Evolutionary conservation across 176 grass and related monocot species (phyloP).

Genomic region (Pontederia paniculata): DNA sequence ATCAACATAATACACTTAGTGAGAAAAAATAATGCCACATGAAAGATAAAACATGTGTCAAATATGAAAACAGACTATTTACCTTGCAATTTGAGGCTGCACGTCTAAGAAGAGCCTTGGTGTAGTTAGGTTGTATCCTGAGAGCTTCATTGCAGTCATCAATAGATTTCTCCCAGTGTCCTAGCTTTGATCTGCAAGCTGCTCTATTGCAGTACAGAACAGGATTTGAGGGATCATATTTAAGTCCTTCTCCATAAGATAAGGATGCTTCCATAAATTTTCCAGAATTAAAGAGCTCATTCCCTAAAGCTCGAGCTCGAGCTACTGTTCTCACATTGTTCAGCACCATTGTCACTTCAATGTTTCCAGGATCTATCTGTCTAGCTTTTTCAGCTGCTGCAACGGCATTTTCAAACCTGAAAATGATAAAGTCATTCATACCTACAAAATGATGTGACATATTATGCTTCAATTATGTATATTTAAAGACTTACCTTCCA

Average conservation of each 20-base stretch:
- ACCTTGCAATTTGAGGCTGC: slow-evolving; percentile 79
- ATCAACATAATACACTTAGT: not conserved
- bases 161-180: slow-evolving; percentile 67
- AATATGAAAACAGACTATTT: not conserved
- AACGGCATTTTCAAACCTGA: slow-evolving; percentile 79
- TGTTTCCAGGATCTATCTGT: slow-evolving; percentile 48
- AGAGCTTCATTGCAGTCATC: slow-evolving; percentile 85
- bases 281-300: slow-evolving; percentile 76
- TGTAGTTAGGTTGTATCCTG: slow-evolving; percentile 78
- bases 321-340: slow-evolving; percentile 74
- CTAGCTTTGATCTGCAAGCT: slow-evolving; percentile 80
- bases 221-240: slow-evolving; percentile 65
- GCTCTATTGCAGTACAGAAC: slow-evolving; percentile 91
- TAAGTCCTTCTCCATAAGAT: slow-evolving; percentile 91
- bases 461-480: slow-evolving; percentile 4
- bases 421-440: slow-evolving; percentile 15
- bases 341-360: slow-evolving; percentile 39
- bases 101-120: slow-evolving; percentile 89
- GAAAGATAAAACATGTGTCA: not conserved
- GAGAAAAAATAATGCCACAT: not conserved
- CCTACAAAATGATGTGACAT: slow-evolving; percentile 1
- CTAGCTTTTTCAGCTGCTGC: slow-evolving; percentile 68
- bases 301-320: slow-evolving; percentile 67
- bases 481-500: slow-evolving; percentile 47
- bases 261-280: slow-evolving; percentile 74